Evolutionary conservation across 345 rosid genomes (phyloP), one percentile per base, ranked within the genome.

Genomic region (Hibiscus trionum): DNA sequence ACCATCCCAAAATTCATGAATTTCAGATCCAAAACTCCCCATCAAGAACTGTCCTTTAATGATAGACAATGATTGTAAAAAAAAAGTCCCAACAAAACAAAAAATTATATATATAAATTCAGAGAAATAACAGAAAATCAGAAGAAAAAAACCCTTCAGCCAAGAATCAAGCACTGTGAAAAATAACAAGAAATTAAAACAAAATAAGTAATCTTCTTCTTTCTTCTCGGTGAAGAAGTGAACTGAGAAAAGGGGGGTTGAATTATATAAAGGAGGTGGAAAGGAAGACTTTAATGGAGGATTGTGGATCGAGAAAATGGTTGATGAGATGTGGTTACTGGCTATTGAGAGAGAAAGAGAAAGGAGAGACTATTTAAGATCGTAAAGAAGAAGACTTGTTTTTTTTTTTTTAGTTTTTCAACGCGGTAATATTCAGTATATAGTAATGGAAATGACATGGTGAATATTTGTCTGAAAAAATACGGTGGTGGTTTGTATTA

Each of bases 21-120:
- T 70, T 58, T 64, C 80, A 76, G 84, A 81, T 79, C 82, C 86
- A 79, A 67, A 79, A 63, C 77, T 37, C 42, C 42, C 42, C 42
- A 75, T 73, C 81, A 79, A 81, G 61, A 66, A 59, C 19, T 77
- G 75, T 73, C 64, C 64, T 61, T 57, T 63, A 53, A 33, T 33
- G 39, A 65, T 31, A 70, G 69, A 46, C 65, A 82, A 37, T 63
- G 66, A 80, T 60, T 76, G 14, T 3, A 50, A 77, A 82, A 77
- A 77, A 82, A 80, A 60, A 33, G 73, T 73, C 75, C 17, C 55
- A 15, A 12, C 57, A 50, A 58, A 65, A 46, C 67, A 77, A 71
- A 70, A 70, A 56, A 11, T 10, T 33, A 37, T 12, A 19, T 26
- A 58, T 11, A 21, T 19, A 44, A 2, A 37, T 7, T 7, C 37